Base-by-base conservation (phyloP, 2,329 filamentous ascomycete genomes). In the Acephala macrosclerotiorum region DNA sequence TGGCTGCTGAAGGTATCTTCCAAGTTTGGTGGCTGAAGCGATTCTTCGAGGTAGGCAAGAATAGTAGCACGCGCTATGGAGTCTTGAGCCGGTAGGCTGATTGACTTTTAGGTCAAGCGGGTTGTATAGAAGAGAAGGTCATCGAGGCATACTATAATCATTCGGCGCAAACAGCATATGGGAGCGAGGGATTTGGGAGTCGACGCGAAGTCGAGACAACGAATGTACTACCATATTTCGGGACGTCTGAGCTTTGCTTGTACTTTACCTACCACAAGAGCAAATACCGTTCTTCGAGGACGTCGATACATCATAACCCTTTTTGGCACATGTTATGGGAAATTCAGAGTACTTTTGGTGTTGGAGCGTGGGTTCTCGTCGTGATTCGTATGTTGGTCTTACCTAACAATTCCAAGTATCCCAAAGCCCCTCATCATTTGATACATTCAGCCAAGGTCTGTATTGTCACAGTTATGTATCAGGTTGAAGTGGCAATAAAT, bases 1-100 rank as follows among this genome's bases (percentile, higher is more conserved):
- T 99, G 69, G 85, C 96, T 71, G 94, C 91, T 75, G 93, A 98
- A 84, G 96, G 94, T 67, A 84, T 97, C 72, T 99, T 99, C 85
- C 96, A 99, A 84, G 95, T 99, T 71, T 99, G 96, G 95, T 99
- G 96, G 94, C 81, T 99, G 79, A 96, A 97, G 83, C 89, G 96
- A 77, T 99, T 99, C 87, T 97, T 97, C 77, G 94, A 97, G 89
- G 89, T 90, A 77, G 72, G 75, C 65, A 73, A 73, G 60, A 75
- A 71, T 67, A 75, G 69, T 68, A 61, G 69, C 64, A 66, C 72
- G 67, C 69, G 80, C 71, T 73, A 67, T 66, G 58, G 71, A 63
- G 66, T 74, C 60, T 55, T 76, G 63, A 69, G 68, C 66, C 70
- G 69, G 72, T 74, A 66, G 29, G 68, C 70, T 76, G 68, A 75